Conservation (phyloP, 2,329 filamentous ascomycete species). For the Exophiala bonariae region DNA sequence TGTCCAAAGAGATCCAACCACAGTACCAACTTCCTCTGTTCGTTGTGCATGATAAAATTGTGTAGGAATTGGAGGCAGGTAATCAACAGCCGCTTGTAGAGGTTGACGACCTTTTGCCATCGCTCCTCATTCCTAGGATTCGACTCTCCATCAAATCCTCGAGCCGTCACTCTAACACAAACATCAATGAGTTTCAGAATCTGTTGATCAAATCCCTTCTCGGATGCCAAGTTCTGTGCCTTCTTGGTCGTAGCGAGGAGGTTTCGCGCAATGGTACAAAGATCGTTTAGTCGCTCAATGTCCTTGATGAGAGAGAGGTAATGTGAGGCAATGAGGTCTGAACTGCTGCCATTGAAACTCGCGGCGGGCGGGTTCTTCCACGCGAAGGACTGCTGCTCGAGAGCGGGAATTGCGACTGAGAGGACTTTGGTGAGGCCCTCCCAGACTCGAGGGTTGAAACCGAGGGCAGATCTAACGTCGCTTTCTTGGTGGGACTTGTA, state of each 20-base stretch:
- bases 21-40: slow-evolving; percentile 63
- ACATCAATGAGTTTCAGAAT: slow-evolving; percentile 63
- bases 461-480: slow-evolving; percentile 58
- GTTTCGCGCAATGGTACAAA: slow-evolving; percentile 63
- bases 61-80: slow-evolving; percentile 67
- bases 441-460: slow-evolving; percentile 59
- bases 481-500: slow-evolving; percentile 58
- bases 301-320: slow-evolving; percentile 61
- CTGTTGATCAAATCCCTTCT: slow-evolving; percentile 60
- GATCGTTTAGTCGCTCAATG: slow-evolving; percentile 62
- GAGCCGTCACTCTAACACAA: slow-evolving; percentile 63
- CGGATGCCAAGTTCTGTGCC: slow-evolving; percentile 63
- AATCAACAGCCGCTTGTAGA: slow-evolving; percentile 66
- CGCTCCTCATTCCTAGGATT: slow-evolving; percentile 63
- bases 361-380: slow-evolving; percentile 54
- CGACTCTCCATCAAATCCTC: slow-evolving; percentile 64
- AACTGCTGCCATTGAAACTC: slow-evolving; percentile 30
- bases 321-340: slow-evolving; percentile 61
- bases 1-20: slow-evolving; percentile 67
- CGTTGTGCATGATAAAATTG: slow-evolving; percentile 66
- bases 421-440: slow-evolving; percentile 59
- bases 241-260: slow-evolving; percentile 61
- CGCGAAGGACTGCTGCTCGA: slow-evolving; percentile 63
- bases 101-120: slow-evolving; percentile 65
- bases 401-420: slow-evolving; percentile 59